Evolutionary conservation across 441 rosid genomes (phyloP), one percentile per base, ranked within the genome.

Genomic region (Arabidopsis hybrid): DNA sequence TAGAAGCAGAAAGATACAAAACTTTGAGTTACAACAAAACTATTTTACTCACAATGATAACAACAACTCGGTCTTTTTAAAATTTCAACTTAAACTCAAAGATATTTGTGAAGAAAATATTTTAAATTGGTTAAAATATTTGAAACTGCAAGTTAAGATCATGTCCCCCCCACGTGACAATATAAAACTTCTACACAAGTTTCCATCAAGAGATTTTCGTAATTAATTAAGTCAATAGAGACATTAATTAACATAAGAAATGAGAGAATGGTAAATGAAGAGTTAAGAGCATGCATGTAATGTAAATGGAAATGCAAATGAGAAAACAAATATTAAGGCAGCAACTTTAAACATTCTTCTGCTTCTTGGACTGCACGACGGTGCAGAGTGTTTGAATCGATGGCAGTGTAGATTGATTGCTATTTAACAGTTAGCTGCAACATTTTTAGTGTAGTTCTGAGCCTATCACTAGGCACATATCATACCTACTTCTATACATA

Each of bases 371-470:
- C 53, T 69, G 79, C 79, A 69, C 66, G 75, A 76, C 32, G 75
- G 72, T 71, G 61, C 67, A 75, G 74, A 55, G 58, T 35, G 64
- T 60, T 52, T 71, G 62, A 69, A 76, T 55, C 70, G 61, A 63
- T 69, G 65, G 75, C 68, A 69, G 74, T 63, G 70, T 62, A 76
- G 75, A 76, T 69, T 69, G 71, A 76, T 76, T 70, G 67, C 76
- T 64, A 50, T 70, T 40, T 65, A 57, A 71, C 62, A 76, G 57
- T 64, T 58, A 71, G 80, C 80, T 76, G 67, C 72, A 76, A 65
- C 56, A 70, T 70, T 76, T 76, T 76, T 70, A 76, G 80, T 76
- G 80, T 70, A 71, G 80, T 76, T 76, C 80, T 76, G 80, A 70
- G 76, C 80, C 80, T 76, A 71, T 70, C 67, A 70, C 67, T 76